Evolutionary conservation across 768 basidiomycete species (phyloP), one percentile per base, ranked within the genome.

Genomic region (Rhodotorula diobovata): DNA sequence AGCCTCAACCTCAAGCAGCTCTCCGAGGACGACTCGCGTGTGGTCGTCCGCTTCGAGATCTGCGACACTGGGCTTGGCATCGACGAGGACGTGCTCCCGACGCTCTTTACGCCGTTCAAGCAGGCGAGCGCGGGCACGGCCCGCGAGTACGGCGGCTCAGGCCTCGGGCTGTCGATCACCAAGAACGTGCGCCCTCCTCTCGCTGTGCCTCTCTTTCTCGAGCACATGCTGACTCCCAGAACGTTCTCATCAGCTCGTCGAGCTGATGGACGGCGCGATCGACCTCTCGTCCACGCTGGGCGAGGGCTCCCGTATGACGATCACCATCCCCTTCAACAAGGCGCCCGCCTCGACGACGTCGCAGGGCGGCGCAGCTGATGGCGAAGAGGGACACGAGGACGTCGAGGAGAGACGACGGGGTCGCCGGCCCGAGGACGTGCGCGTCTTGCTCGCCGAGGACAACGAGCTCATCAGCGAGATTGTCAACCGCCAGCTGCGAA

Each of bases 111-210:
- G 32, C 69, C 77, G 5, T 77, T 74, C 68, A 66, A 71, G 76
- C 95, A 97, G 79, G 95, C 94, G 1, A 93, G 96, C 83, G 94
- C 93, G 35, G 93, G 91, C 9, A 97, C 94, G 5, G 96, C 93
- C 10, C 82, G 66, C 23, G 28, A 95, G 84, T 96, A 94, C 75
- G 94, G 94, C 73, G 94, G 94, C 48, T 95, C 93, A 2, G 94
- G 94, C 77, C 84, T 97, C 6, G 94, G 94, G 20, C 84, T 96
- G 56, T 95, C 94, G 18, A 97, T 98, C 77, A 57, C 72, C 18
- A 73, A 73, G 51, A 43, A 67, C 39, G 71, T 73, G 34, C 51
- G 65, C 15, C 34, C 0, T 23, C 34, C 9, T 12, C 35, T 20
- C 39, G 25, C 7, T n/a, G 7, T 18, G 14, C 41, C 18, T 2